Evolutionary conservation across 495 filamentous ascomycete genomes (phyloP).

Genomic region (Astrocystis sublimbata): DNA sequence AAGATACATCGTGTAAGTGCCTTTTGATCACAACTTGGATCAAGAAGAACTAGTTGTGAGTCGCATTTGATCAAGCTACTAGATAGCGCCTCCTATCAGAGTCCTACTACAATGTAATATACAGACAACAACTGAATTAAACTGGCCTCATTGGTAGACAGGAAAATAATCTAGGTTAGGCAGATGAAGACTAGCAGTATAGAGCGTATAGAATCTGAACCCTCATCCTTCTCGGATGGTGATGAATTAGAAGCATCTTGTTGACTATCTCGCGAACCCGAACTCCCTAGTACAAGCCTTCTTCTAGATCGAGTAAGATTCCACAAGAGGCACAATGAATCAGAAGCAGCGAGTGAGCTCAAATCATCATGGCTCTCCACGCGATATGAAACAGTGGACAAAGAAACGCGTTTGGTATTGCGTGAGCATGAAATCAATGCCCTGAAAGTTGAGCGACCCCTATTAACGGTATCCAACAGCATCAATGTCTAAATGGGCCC

Average conservation of each 20-base stretch:
- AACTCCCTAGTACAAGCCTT: background rate
- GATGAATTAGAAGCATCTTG: background rate
- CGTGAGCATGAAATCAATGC: constrained; percentile 1
- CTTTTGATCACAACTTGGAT: constrained; percentile 12
- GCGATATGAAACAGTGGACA: background rate
- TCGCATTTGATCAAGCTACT: background rate
- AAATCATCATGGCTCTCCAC: background rate
- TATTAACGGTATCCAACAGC: background rate
- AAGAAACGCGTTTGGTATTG: background rate
- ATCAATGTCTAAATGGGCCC: background rate
- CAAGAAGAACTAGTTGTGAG: constrained; percentile 3
- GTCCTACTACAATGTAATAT: constrained; percentile 3
- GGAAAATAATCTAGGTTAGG: background rate
- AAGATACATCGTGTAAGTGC: constrained; percentile 16
- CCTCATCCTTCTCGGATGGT: background rate
- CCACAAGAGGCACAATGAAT: background rate
- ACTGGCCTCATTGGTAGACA: constrained; percentile 6
- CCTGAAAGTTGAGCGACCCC: background rate
- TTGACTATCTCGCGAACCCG: constrained; percentile 6
- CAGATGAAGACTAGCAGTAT: background rate
- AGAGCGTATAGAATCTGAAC: constrained; percentile 9
- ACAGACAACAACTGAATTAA: background rate
- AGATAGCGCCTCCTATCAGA: constrained; percentile 4
- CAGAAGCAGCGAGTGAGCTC: constrained; percentile 5
- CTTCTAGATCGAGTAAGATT: background rate